These are phyloP conservation scores for Corymbia calophylla DNA, from an alignment of 441 rosid species.

Conservation along the genomic window DNA sequence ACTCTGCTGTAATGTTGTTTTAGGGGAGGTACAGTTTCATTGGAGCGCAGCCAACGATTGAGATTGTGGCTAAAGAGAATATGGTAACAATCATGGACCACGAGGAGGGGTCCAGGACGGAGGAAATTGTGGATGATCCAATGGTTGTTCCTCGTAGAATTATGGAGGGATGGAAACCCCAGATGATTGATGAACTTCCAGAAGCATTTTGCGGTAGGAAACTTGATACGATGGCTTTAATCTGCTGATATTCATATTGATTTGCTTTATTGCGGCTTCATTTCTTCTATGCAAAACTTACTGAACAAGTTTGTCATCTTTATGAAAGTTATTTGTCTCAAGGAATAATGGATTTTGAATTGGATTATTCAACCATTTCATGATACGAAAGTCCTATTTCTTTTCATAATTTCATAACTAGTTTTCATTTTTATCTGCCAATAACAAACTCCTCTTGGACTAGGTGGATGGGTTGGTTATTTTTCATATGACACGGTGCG, in stretches of 20 bases:
- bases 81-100: slow-evolving; percentile 81
- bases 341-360: not conserved
- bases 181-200: slow-evolving; percentile 76
- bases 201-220: slow-evolving; percentile 75
- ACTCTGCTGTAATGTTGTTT: not conserved
- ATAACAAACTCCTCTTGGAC: slow-evolving; percentile 10
- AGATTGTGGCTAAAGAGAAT: slow-evolving; percentile 78
- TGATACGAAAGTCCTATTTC: not conserved
- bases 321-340: not conserved
- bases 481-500: slow-evolving; percentile 94
- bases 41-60: slow-evolving; percentile 92
- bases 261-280: not conserved
- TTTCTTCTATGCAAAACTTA: not conserved
- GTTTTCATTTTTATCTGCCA: not conserved
- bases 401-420: not conserved
- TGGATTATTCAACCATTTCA: not conserved
- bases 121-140: slow-evolving; percentile 82
- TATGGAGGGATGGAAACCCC: slow-evolving; percentile 84
- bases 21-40: slow-evolving; percentile 84
- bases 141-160: slow-evolving; percentile 76
- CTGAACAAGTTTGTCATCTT: not conserved
- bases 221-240: not conserved
- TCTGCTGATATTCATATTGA: not conserved
- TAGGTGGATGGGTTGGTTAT: slow-evolving; percentile 98
- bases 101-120: slow-evolving; percentile 44